Conservation (phyloP, 768 basidiomycete genomes). For the Termitomyces sp. region DNA sequence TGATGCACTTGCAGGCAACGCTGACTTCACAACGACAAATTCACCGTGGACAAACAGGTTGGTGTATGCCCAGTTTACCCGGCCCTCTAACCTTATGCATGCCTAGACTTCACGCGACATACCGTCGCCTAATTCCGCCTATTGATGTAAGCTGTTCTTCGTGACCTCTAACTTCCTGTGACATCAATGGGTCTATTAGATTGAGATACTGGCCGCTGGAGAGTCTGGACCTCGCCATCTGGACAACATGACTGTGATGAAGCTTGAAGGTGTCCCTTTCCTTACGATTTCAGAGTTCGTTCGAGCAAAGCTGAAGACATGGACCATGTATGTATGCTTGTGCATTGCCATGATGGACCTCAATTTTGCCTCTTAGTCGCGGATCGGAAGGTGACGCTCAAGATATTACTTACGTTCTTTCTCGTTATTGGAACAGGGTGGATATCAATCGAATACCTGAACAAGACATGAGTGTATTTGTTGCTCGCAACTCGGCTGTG, state of each 20-base stretch:
- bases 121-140: constrained; percentile 69
- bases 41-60: constrained; percentile 89
- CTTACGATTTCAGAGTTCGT: constrained; percentile 82
- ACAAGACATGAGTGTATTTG: constrained; percentile 79
- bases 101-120: constrained; percentile 65
- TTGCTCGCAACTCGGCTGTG: constrained; percentile 49
- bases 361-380: constrained; percentile 39
- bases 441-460: constrained; percentile 86
- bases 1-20: constrained; percentile 61
- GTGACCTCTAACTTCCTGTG: neutral
- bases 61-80: constrained; percentile 10
- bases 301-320: constrained; percentile 77
- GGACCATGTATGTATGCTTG: constrained; percentile 60
- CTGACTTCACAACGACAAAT: constrained; percentile 59
- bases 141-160: constrained; percentile 52
- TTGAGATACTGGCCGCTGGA: constrained; percentile 79
- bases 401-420: constrained; percentile 67
- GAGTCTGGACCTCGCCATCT: constrained; percentile 76
- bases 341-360: constrained; percentile 11
- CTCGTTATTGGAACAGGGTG: constrained; percentile 74
- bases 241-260: constrained; percentile 62
- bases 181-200: constrained; percentile 33
- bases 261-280: constrained; percentile 69
- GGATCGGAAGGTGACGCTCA: constrained; percentile 68
- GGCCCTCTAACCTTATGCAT: constrained; percentile 6